A percentile compares a stretch with the other conserved stretches of the same genome.
Evolutionary conservation across 2,329 filamentous ascomycete species (phyloP).

Genomic region (Monosporascus sp.): DNA sequence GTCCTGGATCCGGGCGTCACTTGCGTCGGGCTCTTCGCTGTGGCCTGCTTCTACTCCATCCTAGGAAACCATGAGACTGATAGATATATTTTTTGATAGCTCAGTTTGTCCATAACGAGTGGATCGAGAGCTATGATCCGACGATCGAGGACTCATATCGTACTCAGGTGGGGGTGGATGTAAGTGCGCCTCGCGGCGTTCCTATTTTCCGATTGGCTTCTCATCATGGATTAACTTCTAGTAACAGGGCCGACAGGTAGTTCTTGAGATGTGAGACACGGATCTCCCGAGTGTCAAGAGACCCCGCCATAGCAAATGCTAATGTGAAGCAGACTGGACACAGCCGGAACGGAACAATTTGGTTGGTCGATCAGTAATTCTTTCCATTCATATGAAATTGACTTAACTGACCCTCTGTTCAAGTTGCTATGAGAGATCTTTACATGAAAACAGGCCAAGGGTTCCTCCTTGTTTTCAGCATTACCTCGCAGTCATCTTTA

Average conservation of each 20-base stretch:
- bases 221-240: conserved; percentile 25
- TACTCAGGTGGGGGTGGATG: conserved; percentile 75
- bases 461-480: conserved; percentile 88
- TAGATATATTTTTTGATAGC: conserved; percentile 44
- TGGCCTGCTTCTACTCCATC: neutral
- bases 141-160: conserved; percentile 76
- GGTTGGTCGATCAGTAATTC: conserved; percentile 52
- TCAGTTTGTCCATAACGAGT: conserved; percentile 90
- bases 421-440: conserved; percentile 66
- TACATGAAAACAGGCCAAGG: conserved; percentile 94
- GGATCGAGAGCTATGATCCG: conserved; percentile 83
- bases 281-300: conserved; percentile 10
- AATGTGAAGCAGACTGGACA: conserved; percentile 62
- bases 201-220: conserved; percentile 9
- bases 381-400: conserved; percentile 1
- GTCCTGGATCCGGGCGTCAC: conserved; percentile 1
- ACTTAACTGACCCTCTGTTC: conserved; percentile 17
- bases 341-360: conserved; percentile 87
- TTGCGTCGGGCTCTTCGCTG: neutral
- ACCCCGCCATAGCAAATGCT: conserved; percentile 19
- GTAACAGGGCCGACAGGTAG: conserved; percentile 72
- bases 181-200: conserved; percentile 42
- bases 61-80: conserved; percentile 1
- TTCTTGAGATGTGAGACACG: conserved; percentile 74
- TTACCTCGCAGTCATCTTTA: conserved; percentile 79